Conservation (phyloP, 345 rosid species). For the Bruguiera parviflora region DNA sequence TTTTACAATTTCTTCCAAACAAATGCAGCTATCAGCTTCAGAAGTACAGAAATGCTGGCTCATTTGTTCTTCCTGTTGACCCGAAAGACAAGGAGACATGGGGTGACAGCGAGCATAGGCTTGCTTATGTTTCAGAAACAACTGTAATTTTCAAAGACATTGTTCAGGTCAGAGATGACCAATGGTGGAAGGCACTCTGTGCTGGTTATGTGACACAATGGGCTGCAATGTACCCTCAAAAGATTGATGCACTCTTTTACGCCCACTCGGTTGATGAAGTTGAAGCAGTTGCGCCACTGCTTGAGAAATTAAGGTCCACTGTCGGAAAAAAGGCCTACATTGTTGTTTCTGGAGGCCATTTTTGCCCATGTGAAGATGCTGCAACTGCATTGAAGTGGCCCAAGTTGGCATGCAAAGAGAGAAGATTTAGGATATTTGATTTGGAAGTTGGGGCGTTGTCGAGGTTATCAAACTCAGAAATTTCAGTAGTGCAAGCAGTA, state of each 20-base stretch:
- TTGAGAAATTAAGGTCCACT: slow-evolving; percentile 76
- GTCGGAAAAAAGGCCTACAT: slow-evolving; percentile 89
- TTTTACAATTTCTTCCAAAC: background rate
- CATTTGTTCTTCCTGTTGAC: slow-evolving; percentile 90
- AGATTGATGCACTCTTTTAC: slow-evolving; percentile 84
- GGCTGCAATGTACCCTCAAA: slow-evolving; percentile 97
- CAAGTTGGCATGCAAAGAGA: slow-evolving; percentile 63
- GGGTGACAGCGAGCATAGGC: slow-evolving; percentile 98
- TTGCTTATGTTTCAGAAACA: slow-evolving; percentile 92
- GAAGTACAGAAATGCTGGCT: slow-evolving; percentile 84
- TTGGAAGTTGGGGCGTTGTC: slow-evolving; percentile 61
- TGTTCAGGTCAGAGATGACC: slow-evolving; percentile 89
- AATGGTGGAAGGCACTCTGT: slow-evolving; percentile 93
- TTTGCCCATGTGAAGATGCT: slow-evolving; percentile 85
- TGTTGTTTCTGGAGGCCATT: slow-evolving; percentile 70
- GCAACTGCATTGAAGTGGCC: slow-evolving; percentile 77
- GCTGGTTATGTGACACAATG: slow-evolving; percentile 90
- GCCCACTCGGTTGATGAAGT: slow-evolving; percentile 86
- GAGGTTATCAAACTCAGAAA: slow-evolving; percentile 73
- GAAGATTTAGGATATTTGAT: slow-evolving; percentile 89
- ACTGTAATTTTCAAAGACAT: slow-evolving; percentile 93
- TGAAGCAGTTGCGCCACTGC: slow-evolving; percentile 62
- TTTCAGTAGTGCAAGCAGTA: slow-evolving; percentile 77
- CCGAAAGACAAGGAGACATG: slow-evolving; percentile 85
- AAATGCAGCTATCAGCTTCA: slow-evolving; percentile 91